Percentiles rank a stretch among this genome's conserved stretches.
These are phyloP conservation scores for Amauroascus verrucosus DNA, from an alignment of 2,329 filamentous ascomycete species.

Conservation along the genomic window DNA sequence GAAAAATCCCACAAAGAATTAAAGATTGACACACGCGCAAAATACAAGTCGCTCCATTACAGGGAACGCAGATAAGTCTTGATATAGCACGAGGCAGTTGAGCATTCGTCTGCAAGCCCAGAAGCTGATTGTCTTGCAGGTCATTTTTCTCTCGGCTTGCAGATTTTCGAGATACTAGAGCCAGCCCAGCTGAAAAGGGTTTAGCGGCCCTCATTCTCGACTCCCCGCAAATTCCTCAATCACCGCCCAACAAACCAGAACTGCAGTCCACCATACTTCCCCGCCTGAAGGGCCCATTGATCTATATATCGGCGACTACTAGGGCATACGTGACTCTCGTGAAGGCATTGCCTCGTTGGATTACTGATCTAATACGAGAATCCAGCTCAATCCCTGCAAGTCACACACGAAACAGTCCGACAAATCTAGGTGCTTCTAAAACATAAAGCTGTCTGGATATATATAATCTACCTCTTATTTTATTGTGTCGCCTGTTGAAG, in stretches of 20 bases:
- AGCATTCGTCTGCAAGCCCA: background rate
- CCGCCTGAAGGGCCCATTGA: too few relatives aligned
- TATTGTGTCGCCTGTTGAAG: too few relatives aligned
- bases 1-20: background rate
- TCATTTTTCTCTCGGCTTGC: background rate
- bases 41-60: background rate
- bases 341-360: too few relatives aligned
- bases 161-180: background rate
- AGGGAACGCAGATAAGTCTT: background rate
- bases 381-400: too few relatives aligned
- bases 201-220: slow-evolving; percentile 1
- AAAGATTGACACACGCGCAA: background rate
- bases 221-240: background rate
- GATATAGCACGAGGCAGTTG: background rate
- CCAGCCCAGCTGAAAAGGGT: slow-evolving; percentile 5
- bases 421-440: too few relatives aligned
- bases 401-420: too few relatives aligned
- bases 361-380: too few relatives aligned
- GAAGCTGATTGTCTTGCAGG: background rate
- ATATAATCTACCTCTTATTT: too few relatives aligned
- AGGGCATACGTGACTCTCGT: too few relatives aligned
- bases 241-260: background rate
- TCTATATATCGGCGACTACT: too few relatives aligned
- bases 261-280: too few relatives aligned
- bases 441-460: too few relatives aligned